Conservation (phyloP, 1,284 basidiomycete species). For the Sporisorium iseilematis-ciliati region DNA sequence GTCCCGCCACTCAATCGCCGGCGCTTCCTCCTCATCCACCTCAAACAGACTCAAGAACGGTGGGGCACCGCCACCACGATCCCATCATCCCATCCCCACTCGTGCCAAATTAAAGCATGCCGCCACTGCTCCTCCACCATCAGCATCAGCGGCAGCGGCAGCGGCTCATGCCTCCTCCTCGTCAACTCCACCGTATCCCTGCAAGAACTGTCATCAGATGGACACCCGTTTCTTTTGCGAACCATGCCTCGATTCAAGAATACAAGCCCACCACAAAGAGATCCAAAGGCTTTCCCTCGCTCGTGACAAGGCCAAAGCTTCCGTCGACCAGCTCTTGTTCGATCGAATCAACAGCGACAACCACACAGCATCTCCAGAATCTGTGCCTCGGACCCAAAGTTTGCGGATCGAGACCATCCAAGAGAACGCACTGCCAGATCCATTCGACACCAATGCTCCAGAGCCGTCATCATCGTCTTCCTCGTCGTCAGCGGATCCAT, state of each 20-base stretch:
- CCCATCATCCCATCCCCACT: conserved; percentile 12
- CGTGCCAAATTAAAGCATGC: conserved; percentile 26
- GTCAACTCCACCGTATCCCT: conserved; percentile 12
- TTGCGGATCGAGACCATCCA: neutral
- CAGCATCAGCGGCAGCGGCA: neutral
- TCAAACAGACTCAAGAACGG: conserved; percentile 6
- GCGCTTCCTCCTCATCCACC: conserved; percentile 1
- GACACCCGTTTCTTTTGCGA: conserved; percentile 53
- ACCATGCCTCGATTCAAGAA: conserved; percentile 36
- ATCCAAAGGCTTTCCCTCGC: conserved; percentile 38
- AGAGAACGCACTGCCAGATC: conserved; percentile 32
- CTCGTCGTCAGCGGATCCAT: conserved; percentile 4
- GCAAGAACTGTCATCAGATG: conserved; percentile 42
- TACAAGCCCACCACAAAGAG: conserved; percentile 40
- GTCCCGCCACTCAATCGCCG: conserved; percentile 31
- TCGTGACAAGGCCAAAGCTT: conserved; percentile 34
- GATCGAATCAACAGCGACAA: neutral
- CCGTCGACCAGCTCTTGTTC: conserved; percentile 17
- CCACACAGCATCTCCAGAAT: neutral
- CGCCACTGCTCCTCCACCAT: conserved; percentile 13
- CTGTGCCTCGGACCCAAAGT: neutral
- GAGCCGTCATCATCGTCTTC: conserved; percentile 11
- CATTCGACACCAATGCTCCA: conserved; percentile 22
- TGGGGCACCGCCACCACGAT: conserved; percentile 1
- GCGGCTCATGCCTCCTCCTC: neutral